Percentiles rank a stretch among this genome's conserved stretches.
Conservation (phyloP, 2,329 filamentous ascomycete species). For the Monosporascus sp. region DNA sequence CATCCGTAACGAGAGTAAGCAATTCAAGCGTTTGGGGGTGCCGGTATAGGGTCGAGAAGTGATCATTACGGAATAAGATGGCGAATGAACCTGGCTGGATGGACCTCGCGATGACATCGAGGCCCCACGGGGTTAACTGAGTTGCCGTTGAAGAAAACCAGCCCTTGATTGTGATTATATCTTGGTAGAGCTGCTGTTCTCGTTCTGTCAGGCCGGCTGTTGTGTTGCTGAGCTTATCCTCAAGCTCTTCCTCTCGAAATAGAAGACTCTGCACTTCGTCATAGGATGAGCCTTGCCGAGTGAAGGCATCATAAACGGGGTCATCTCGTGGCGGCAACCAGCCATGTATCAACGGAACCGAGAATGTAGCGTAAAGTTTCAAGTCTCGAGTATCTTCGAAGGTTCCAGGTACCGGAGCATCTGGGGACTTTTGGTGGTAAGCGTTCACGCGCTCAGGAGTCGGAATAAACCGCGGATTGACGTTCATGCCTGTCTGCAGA, state of each 20-base stretch:
- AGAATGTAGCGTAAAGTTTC: constrained; percentile 85
- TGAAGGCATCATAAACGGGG: constrained; percentile 63
- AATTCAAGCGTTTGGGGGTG: constrained; percentile 73
- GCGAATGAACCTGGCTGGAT: constrained; percentile 75
- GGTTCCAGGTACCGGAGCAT: constrained; percentile 54
- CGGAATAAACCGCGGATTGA: constrained; percentile 83
- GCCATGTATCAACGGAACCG: constrained; percentile 83
- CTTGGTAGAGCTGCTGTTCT: constrained; percentile 76
- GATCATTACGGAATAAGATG: constrained; percentile 94
- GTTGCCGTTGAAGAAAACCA: constrained; percentile 79
- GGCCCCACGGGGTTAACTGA: constrained; percentile 77
- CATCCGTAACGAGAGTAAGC: constrained; percentile 84
- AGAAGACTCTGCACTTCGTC: constrained; percentile 88
- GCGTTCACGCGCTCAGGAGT: constrained; percentile 40
- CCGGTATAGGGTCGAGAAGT: constrained; percentile 91
- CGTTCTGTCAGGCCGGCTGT: constrained; percentile 57
- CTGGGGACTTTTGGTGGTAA: constrained; percentile 47
- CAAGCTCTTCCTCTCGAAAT: constrained; percentile 83
- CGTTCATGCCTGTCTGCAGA: constrained; percentile 94
- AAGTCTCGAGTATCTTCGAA: constrained; percentile 89
- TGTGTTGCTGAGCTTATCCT: constrained; percentile 62
- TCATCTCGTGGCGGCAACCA: constrained; percentile 75
- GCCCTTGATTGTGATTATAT: constrained; percentile 76
- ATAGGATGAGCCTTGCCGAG: constrained; percentile 73
- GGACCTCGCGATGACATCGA: constrained; percentile 66